These are phyloP conservation scores for Litsea cubeba DNA, from an alignment of 164 flowering plant species.

Conservation along the genomic window DNA sequence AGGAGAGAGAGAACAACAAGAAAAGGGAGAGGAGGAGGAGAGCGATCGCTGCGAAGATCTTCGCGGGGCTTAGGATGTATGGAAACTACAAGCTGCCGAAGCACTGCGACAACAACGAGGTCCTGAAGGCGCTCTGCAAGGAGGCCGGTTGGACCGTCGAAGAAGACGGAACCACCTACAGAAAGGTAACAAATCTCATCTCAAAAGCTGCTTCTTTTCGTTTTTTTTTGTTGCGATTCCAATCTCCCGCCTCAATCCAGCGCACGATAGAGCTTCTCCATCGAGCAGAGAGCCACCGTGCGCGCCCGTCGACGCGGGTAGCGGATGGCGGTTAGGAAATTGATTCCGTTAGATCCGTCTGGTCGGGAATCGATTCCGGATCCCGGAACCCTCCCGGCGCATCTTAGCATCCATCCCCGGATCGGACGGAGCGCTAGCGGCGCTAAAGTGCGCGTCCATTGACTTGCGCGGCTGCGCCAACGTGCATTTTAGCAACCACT, in stretches of 20 bases:
- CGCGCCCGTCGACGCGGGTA: too few relatives aligned
- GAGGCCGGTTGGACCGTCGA: conserved; percentile 96
- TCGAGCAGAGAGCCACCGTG: not conserved
- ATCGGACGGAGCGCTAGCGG: too few relatives aligned
- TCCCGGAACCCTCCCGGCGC: conserved; percentile 1
- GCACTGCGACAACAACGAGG: conserved; percentile 95
- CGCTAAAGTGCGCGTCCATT: too few relatives aligned
- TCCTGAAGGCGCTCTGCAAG: conserved; percentile 76
- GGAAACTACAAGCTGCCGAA: conserved; percentile 86
- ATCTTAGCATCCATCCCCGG: conserved; percentile 6
- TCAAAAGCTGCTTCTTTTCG: not conserved
- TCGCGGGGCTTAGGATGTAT: conserved; percentile 66
- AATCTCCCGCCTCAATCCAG: too few relatives aligned
- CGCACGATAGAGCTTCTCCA: not conserved
- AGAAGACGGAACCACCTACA: conserved; percentile 85
- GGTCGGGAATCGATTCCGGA: too few relatives aligned
- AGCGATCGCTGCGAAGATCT: conserved; percentile 93
- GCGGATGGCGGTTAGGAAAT: too few relatives aligned
- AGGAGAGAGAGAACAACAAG: conserved; percentile 89
- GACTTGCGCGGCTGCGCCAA: too few relatives aligned
- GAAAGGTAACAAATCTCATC: conserved; percentile 50
- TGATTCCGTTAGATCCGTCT: too few relatives aligned
- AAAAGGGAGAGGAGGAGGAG: conserved; percentile 71
- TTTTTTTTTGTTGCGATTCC: too few relatives aligned
- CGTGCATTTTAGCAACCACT: too few relatives aligned